Percentiles rank a stretch among this genome's conserved stretches.
Evolutionary conservation across 352 stramenopile species (phyloP).

Genomic region (Phytopythium chamaehyphon): DNA sequence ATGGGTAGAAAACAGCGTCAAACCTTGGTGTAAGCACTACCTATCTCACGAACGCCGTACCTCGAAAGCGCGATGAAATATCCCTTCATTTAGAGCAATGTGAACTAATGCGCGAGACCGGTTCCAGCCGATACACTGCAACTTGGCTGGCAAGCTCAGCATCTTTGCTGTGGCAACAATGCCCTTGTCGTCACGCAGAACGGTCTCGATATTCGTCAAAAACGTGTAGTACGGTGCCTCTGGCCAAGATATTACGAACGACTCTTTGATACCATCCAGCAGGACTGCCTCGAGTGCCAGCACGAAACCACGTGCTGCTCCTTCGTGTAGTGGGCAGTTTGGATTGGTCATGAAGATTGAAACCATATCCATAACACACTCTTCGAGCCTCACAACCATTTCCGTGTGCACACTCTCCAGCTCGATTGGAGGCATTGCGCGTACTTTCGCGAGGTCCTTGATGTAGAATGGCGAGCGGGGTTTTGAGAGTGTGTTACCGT

Average conservation of each 20-base stretch:
- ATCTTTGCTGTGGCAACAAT: slow-evolving; percentile 53
- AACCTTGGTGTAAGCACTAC: neutral
- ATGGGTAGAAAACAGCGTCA: neutral
- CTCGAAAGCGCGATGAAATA: slow-evolving; percentile 74
- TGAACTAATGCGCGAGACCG: slow-evolving; percentile 59
- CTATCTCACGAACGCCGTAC: slow-evolving; percentile 11
- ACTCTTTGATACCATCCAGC: slow-evolving; percentile 60
- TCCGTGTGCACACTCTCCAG: neutral
- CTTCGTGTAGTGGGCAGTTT: slow-evolving; percentile 71
- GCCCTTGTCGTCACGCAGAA: slow-evolving; percentile 64
- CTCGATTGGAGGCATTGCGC: neutral
- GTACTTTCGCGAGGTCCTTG: slow-evolving; percentile 32
- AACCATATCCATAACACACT: slow-evolving; percentile 63
- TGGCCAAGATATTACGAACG: slow-evolving; percentile 43
- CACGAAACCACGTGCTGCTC: slow-evolving; percentile 51
- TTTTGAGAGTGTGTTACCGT: neutral
- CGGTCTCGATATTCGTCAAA: slow-evolving; percentile 46
- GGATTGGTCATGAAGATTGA: slow-evolving; percentile 64
- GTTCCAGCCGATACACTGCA: slow-evolving; percentile 61
- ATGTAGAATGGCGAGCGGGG: slow-evolving; percentile 26
- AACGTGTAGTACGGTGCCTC: slow-evolving; percentile 76
- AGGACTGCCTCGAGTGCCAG: slow-evolving; percentile 62
- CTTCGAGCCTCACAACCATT: slow-evolving; percentile 20
- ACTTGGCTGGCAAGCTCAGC: slow-evolving; percentile 22
- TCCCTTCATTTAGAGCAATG: slow-evolving; percentile 66